Base-by-base conservation (phyloP, 225 moss, liverwort and hornwort species). In the Rhytidiadelphus loreus region DNA sequence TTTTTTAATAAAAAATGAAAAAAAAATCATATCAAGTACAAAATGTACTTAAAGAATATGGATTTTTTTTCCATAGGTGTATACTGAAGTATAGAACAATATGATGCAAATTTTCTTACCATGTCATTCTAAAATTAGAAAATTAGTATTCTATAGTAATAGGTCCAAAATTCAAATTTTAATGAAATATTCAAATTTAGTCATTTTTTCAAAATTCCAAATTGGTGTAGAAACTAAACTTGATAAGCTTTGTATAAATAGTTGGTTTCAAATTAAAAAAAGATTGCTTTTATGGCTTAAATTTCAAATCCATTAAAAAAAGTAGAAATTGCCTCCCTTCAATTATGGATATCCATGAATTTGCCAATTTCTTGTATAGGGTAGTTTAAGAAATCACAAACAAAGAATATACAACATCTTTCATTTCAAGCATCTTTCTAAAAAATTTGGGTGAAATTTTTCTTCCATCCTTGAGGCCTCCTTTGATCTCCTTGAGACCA, bases 101-200 rank as follows among this genome's bases (percentile, higher is more conserved):
- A 52, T 43, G 8, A 18, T 52, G 32, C 13, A 52, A 21, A 33
- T 33, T 8, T 76, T 22, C n/a, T 52, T 33, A 50, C 4, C 4
- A 16, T 20, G 2, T 48, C 12, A 12, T 18, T 26, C 4, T 32
- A 75, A 21, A 75, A 50, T 75, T 20, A 52, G 1, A 75, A 50
- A 75, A 50, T 50, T 0, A 52, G 0, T 6, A 33, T 0, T 52
- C 3, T 35, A 22, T 13, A 0, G 3, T 35, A 76, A 22, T 52
- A 35, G 22, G 8, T 35, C 8, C 13, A 35, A 22, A 35, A 35
- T 22, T 52, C 4, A 22, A 33, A 22, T 52, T 35, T 8, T 76
- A 33, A 32, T 50, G 20, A 75, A 50, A 20, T 12, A 7, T 32
- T 75, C 8, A 50, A 41, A 16, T 43, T 43, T 13, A 39, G 15